A percentile compares a stretch with the other conserved stretches of the same genome.
Conservation (phyloP, 2,329 filamentous ascomycete species). For the Botrytis byssoidea region DNA sequence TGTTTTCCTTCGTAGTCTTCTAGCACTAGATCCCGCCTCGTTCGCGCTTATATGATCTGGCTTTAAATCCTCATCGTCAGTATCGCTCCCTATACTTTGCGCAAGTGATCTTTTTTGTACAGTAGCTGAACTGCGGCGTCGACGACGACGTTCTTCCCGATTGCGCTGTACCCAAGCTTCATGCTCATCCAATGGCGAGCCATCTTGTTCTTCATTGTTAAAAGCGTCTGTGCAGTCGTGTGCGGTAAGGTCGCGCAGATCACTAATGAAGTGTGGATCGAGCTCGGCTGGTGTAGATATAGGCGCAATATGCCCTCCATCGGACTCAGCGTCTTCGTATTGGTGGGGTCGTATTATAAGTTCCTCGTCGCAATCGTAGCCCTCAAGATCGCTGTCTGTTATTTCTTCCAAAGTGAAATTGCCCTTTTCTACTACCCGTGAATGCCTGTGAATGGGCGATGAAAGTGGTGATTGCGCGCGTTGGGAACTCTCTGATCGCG, state of each 20-base stretch:
- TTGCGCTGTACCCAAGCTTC: slow-evolving; percentile 33
- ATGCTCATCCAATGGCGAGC: slow-evolving; percentile 27
- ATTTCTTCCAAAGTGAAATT: slow-evolving; percentile 40
- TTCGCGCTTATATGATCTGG: slow-evolving; percentile 36
- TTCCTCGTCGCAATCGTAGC: slow-evolving; percentile 34
- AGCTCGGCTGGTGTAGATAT: slow-evolving; percentile 27
- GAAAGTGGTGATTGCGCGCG: slow-evolving; percentile 21
- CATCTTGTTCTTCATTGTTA: slow-evolving; percentile 10
- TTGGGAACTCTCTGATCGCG: slow-evolving; percentile 34
- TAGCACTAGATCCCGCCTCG: slow-evolving; percentile 37
- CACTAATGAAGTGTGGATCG: slow-evolving; percentile 27
- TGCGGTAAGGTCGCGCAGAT: slow-evolving; percentile 31
- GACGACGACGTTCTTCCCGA: slow-evolving; percentile 33
- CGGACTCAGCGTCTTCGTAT: slow-evolving; percentile 39
- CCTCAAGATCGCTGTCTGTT: slow-evolving; percentile 34
- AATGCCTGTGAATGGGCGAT: slow-evolving; percentile 22
- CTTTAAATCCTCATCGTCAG: slow-evolving; percentile 39
- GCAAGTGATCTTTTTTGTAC: slow-evolving; percentile 38
- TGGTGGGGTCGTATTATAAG: slow-evolving; percentile 37
- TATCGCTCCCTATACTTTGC: slow-evolving; percentile 40
- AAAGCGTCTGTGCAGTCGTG: slow-evolving; percentile 17
- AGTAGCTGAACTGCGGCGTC: slow-evolving; percentile 35
- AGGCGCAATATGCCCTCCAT: slow-evolving; percentile 28
- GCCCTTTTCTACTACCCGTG: slow-evolving; percentile 27
- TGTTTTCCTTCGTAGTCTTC: slow-evolving; percentile 37